These are phyloP conservation scores for Benincasa hispida DNA, from an alignment of 306 rosid genomes.

Conservation along the genomic window DNA sequence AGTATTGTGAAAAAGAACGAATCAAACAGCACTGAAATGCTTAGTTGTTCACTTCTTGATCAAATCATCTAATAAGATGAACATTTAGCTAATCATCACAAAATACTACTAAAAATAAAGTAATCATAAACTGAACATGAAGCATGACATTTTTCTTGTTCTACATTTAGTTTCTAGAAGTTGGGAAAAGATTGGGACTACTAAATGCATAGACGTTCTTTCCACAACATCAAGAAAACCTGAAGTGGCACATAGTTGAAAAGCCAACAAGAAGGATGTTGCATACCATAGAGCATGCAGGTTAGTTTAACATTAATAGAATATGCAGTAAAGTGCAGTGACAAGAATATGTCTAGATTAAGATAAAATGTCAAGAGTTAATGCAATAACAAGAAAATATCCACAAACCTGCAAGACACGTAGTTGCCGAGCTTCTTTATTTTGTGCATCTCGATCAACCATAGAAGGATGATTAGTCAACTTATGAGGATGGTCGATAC, in stretches of 20 bases:
- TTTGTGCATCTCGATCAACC: conserved; percentile 92
- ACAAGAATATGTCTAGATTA: neutral
- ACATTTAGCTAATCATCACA: neutral
- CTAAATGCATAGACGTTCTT: neutral
- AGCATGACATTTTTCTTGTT: neutral
- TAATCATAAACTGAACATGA: neutral
- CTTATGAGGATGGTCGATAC: conserved; percentile 79
- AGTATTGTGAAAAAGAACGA: neutral
- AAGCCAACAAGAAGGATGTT: neutral
- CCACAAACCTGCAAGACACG: conserved; percentile 67
- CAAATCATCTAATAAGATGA: neutral
- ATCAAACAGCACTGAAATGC: neutral
- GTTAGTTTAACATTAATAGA: neutral
- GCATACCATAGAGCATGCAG: neutral
- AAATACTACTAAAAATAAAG: neutral
- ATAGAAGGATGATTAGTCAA: conserved; percentile 91
- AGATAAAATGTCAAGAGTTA: neutral
- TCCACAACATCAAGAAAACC: neutral
- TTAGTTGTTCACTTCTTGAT: neutral
- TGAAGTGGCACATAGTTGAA: neutral
- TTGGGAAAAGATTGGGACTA: neutral
- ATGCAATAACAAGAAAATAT: conserved; percentile 2
- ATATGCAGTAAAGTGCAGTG: neutral
- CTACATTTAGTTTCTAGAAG: neutral
- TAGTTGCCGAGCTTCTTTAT: conserved; percentile 85